phyloP scores from a whole-genome alignment of 2,329 filamentous ascomycete genomes.

The Byssothecium circinans region DNA sequence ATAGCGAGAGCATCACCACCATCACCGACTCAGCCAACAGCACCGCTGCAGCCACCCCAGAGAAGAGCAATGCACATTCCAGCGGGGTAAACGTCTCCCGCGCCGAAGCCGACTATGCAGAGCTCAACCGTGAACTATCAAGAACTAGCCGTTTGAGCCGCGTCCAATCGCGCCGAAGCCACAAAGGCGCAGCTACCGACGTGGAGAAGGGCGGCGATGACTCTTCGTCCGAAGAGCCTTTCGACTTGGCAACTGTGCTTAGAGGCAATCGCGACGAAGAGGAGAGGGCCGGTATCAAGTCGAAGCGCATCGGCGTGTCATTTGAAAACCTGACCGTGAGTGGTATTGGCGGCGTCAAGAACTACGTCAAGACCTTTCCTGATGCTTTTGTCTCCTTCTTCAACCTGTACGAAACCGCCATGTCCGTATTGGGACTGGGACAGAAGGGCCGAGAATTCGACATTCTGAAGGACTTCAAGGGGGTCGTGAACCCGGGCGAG shows the following conservation, averaged over 20 bases:
- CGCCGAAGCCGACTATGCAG: constrained; percentile 70
- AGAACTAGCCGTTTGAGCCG: constrained; percentile 45
- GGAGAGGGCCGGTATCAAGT: constrained; percentile 74
- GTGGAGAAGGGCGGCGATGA: constrained; percentile 58
- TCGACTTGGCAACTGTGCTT: constrained; percentile 75
- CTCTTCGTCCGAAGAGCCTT: constrained; percentile 53
- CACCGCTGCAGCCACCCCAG: constrained; percentile 15
- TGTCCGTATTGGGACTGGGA: constrained; percentile 64
- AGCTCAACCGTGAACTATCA: constrained; percentile 58
- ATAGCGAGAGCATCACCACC: constrained; percentile 26
- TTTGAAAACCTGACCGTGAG: constrained; percentile 78
- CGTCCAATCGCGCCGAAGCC: constrained; percentile 51
- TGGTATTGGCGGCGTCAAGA: constrained; percentile 73
- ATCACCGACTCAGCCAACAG: constrained; percentile 22
- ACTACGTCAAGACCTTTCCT: constrained; percentile 65
- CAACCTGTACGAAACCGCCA: constrained; percentile 69
- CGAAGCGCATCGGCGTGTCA: constrained; percentile 71
- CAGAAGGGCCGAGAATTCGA: constrained; percentile 71
- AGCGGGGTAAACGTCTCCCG: constrained; percentile 62
- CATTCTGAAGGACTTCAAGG: constrained; percentile 72
- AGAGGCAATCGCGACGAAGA: constrained; percentile 72
- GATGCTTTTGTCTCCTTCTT: constrained; percentile 76
- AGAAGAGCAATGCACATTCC: constrained; percentile 16
- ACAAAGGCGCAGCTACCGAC: constrained; percentile 48
- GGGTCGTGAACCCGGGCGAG: constrained; percentile 67